Evolutionary conservation across 1,284 basidiomycete species (phyloP), one percentile per base, ranked within the genome.

Genomic region (Calocybe gambosa): DNA sequence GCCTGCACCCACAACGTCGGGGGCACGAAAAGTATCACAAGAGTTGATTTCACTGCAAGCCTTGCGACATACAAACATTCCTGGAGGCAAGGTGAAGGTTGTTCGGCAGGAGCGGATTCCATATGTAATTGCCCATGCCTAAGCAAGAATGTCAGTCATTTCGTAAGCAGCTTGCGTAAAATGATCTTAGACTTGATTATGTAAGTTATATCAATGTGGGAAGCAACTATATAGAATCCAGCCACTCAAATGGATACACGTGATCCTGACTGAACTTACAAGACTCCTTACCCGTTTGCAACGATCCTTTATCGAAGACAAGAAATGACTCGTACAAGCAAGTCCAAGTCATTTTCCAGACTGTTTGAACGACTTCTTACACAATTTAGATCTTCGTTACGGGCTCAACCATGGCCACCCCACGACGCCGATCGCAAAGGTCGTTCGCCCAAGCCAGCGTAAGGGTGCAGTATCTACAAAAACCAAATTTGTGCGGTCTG

Each of bases 331-430:
- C 83, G 85, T 61, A 79, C 71, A 66, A 81, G 85, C 87, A 69
- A 69, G 78, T 70, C 31, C n/a, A 13, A 13, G 4, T 5, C 26
- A 16, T 18, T 42, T 39, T n/a, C n/a, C 52, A 1, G 18, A 35
- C 2, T 26, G 1, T 10, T 34, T 33, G 42, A 23, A 50, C 6
- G 12, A 10, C n/a, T 19, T 37, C 10, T 46, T 16, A 23, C 7
- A 51, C 39, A n/a, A 31, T 29, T 13, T 55, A 96, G 95, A 95
- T 76, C 73, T 94, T 68, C 89, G 91, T 63, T 77, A 77, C 71
- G 96, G 96, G 63, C 76, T 81, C 63, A 96, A 95, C 83, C 85
- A 87, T 63, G 96, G 96, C 60, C 89, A 88, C 77, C 85, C 89
- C 58, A 96, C 94, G 48, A 96, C 92, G 49, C 69, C 85, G 62